Conservation (phyloP, 2,329 filamentous ascomycete genomes). For the Elsinoe necatrix region DNA sequence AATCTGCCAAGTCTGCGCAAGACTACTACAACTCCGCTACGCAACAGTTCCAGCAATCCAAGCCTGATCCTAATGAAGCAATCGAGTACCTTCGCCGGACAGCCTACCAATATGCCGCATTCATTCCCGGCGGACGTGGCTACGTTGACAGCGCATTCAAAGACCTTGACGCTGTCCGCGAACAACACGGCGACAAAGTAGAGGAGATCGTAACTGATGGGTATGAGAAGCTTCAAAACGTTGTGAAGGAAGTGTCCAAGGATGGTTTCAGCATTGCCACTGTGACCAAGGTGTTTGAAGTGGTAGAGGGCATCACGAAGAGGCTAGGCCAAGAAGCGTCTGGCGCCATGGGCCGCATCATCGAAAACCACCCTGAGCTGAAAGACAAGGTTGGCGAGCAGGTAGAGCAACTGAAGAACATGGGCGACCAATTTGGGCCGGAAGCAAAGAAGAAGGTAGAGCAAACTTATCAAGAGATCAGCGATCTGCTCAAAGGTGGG, state of each 20-base stretch:
- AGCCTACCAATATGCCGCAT: slow-evolving; percentile 59
- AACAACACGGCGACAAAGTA: slow-evolving; percentile 61
- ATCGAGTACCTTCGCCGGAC: slow-evolving; percentile 57
- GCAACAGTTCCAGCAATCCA: slow-evolving; percentile 45
- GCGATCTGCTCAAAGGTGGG: slow-evolving; percentile 55
- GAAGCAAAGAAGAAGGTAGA: slow-evolving; percentile 70
- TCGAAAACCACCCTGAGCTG: slow-evolving; percentile 64
- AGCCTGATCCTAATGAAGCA: slow-evolving; percentile 58
- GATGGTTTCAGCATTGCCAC: slow-evolving; percentile 45
- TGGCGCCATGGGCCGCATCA: slow-evolving; percentile 55
- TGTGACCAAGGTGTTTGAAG: not conserved
- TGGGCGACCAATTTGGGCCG: slow-evolving; percentile 62
- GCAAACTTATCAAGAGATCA: slow-evolving; percentile 59
- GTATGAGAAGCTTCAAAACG: slow-evolving; percentile 57
- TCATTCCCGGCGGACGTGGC: slow-evolving; percentile 60
- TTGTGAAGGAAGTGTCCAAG: slow-evolving; percentile 51
- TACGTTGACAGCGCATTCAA: slow-evolving; percentile 64
- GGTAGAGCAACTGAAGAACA: slow-evolving; percentile 59
- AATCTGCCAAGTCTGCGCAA: slow-evolving; percentile 48
- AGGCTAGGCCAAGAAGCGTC: slow-evolving; percentile 54
- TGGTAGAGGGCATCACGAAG: slow-evolving; percentile 42
- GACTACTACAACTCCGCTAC: slow-evolving; percentile 52
- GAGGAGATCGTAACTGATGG: slow-evolving; percentile 59
- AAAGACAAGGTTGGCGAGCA: slow-evolving; percentile 64
- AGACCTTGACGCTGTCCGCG: slow-evolving; percentile 59